phyloP scores from a whole-genome alignment of 441 rosid genomes.

The Biscutella laevigata region DNA sequence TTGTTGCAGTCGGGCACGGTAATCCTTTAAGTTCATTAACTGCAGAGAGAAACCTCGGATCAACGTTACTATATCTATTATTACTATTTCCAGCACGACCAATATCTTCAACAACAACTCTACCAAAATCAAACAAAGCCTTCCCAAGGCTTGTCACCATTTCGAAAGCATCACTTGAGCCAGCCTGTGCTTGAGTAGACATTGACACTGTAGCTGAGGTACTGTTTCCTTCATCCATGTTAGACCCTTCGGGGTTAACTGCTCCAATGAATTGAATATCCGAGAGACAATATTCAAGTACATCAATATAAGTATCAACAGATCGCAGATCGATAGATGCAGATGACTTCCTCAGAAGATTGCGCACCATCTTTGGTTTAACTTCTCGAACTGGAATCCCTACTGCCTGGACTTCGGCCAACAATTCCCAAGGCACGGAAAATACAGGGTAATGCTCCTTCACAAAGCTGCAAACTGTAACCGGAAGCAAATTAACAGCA shows the following conservation, averaged over 20 bases:
- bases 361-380: slow-evolving; percentile 96
- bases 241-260: slow-evolving; percentile 31
- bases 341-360: slow-evolving; percentile 61
- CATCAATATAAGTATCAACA: slow-evolving; percentile 83
- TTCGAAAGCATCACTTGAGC: slow-evolving; percentile 97
- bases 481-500: slow-evolving; percentile 74
- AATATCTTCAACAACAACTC: slow-evolving; percentile 94
- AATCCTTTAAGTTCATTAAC: slow-evolving; percentile 70
- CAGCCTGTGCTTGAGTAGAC: slow-evolving; percentile 43
- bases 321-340: slow-evolving; percentile 69
- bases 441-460: slow-evolving; percentile 96
- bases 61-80: slow-evolving; percentile 33
- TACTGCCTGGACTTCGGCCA: slow-evolving; percentile 77
- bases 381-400: slow-evolving; percentile 73
- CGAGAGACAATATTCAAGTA: slow-evolving; percentile 89
- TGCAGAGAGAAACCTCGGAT: slow-evolving; percentile 41
- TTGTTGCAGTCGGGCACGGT: slow-evolving; percentile 90
- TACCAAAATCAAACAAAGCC: slow-evolving; percentile 93
- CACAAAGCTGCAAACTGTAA: slow-evolving; percentile 92
- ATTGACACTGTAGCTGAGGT: slow-evolving; percentile 29
- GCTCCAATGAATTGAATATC: slow-evolving; percentile 57
- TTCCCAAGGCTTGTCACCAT: slow-evolving; percentile 90
- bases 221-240: slow-evolving; percentile 36
- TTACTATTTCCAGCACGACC: slow-evolving; percentile 57
- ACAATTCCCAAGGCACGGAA: slow-evolving; percentile 94